Conservation (phyloP, 768 basidiomycete genomes). For the Lentinula lateritia region DNA sequence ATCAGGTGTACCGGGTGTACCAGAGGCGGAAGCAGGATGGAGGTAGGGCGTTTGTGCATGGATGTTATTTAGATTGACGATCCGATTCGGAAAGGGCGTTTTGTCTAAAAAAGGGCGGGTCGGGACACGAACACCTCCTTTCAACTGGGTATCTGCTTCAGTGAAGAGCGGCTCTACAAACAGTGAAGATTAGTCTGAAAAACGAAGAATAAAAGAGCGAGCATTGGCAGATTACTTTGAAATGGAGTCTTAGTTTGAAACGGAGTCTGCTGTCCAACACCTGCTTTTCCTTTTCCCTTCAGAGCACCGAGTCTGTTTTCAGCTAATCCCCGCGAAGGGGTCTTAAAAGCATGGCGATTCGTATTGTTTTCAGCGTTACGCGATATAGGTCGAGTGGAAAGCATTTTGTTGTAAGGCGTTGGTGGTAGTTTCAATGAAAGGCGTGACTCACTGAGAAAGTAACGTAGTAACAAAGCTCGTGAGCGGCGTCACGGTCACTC, state of each 20-base stretch:
- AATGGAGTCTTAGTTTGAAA: constrained; percentile 21
- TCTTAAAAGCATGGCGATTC: constrained; percentile 35
- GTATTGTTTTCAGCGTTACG: constrained; percentile 19
- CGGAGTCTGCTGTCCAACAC: constrained; percentile 23
- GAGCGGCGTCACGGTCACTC: too few relatives aligned
- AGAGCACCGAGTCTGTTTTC: constrained; percentile 48
- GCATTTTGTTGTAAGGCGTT: constrained; percentile 20
- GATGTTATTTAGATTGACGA: constrained; percentile 12
- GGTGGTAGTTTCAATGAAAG: not conserved
- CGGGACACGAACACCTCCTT: constrained; percentile 8
- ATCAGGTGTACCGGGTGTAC: constrained; percentile 29
- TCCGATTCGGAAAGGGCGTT: constrained; percentile 71
- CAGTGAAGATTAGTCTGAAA: too few relatives aligned
- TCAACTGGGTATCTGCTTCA: not conserved
- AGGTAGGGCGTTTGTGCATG: constrained; percentile 26
- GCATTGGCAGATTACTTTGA: not conserved
- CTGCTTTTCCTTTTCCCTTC: constrained; percentile 40
- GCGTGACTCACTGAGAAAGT: too few relatives aligned
- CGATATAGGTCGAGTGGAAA: constrained; percentile 31
- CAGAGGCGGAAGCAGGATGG: constrained; percentile 31
- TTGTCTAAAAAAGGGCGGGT: constrained; percentile 63
- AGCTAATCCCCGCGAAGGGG: constrained; percentile 46
- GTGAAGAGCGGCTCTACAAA: not conserved
- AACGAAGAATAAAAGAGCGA: too few relatives aligned
- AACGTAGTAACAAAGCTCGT: too few relatives aligned